These are phyloP conservation scores for Aegilops umbellulata DNA, from an alignment of 176 grass and related monocot genomes.

Conservation along the genomic window DNA sequence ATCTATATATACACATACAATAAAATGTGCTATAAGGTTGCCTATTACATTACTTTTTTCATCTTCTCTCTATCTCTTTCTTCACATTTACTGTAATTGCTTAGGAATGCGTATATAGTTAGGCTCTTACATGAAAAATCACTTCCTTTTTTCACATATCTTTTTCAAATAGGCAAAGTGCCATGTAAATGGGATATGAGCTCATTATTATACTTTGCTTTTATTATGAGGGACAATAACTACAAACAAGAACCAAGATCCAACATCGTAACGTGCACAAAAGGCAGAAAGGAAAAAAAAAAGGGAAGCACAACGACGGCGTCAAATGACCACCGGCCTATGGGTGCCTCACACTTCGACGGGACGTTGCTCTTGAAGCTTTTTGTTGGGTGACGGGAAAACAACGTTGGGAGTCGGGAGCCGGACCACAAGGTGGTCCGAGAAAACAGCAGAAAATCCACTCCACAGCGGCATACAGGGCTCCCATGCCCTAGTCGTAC, in stretches of 20 bases:
- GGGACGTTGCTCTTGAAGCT: background rate
- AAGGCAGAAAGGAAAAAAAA: background rate
- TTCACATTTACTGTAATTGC: no score
- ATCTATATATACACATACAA: no score
- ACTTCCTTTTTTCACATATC: no score
- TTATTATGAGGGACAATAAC: background rate
- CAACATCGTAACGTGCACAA: constrained; percentile 19
- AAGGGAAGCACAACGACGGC: background rate
- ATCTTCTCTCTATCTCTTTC: no score
- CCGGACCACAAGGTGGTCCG: background rate
- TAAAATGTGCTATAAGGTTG: no score
- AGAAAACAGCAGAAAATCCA: background rate
- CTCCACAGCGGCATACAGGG: background rate
- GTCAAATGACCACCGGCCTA: background rate
- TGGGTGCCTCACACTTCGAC: background rate
- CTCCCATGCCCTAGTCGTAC: no score
- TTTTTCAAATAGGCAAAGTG: no score
- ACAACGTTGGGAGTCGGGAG: background rate
- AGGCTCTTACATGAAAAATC: no score
- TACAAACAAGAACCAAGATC: constrained; percentile 25
- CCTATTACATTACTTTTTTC: no score
- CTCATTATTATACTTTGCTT: no score
- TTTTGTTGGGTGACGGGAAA: background rate
- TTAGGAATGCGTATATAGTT: no score
- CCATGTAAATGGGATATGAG: no score